Base-by-base conservation (phyloP, 768 basidiomycete species). In the Tephrocybe sp. region DNA sequence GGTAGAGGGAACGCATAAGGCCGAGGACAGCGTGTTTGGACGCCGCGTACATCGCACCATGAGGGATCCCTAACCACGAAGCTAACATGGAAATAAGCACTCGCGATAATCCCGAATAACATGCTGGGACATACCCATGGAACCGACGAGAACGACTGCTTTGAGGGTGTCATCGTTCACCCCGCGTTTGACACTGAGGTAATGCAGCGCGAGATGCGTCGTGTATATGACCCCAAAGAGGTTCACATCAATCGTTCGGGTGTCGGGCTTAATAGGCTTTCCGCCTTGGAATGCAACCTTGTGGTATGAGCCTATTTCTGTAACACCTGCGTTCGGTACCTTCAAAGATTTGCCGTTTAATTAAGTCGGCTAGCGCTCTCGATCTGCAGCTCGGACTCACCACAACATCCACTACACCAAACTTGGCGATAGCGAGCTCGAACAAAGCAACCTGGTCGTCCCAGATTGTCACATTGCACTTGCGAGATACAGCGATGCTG, bases 21-120 rank as follows among this genome's bases (percentile, higher is more conserved):
- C 80, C 81, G 5, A 82, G 65, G 6, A 83, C 62, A 30, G 72
- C 80, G 54, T 81, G 81, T 58, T 82, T 83, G 11, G 82, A 76
- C 14, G 75, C 77, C 6, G 70, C 65, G 59, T 83, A 83, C 42
- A 79, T 60, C 17, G 72, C 63, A 4, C 65, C 80, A 17, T 55
- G 56, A 3, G 80, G 75, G 23, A 82, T 66, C 0, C 67, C 69
- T 30, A 62, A 33, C 76, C 80, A 81, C 20, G 80, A 82, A 30
- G 82, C 80, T 81, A 46, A n/a, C 28, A 43, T 34, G 33, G 36
- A 47, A 15, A 43, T 40, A 42, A 36, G 7, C 26, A 36, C 26
- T 33, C 23, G 45, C 5, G 28, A 41, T 20, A 34, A 30, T 30
- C 21, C 30, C 21, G 24, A 34, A 51, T 21, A 12, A 41, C 33